Base-by-base conservation (phyloP, 169 alveolate species). In the Plasmodium inui region DNA sequence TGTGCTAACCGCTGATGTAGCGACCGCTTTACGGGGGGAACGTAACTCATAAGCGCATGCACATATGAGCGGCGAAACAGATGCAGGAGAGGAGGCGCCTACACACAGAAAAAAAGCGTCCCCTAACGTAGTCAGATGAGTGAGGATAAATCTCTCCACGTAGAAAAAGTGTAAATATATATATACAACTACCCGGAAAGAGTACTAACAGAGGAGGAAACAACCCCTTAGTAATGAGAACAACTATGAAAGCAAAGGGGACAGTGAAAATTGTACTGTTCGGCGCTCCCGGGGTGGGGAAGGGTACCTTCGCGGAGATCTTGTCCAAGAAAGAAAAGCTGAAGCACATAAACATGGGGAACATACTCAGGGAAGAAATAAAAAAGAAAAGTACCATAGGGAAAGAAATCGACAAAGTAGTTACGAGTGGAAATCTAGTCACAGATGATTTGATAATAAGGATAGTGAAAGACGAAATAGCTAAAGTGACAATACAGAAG, bases 231-330 rank as follows among this genome's bases (percentile, higher is more conserved):
- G 1, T 17, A 2, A 50, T 3, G 1, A 50, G 61, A 50, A 7
- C 5, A 50, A 50, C 19, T 17, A 50, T 50, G 61, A 50, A 67
- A 1, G n/a, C n/a, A 34, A 72, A 39, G 22, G 93, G 53, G 19
- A 14, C 30, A 32, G 37, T 86, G 61, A 74, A 41, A 53, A 86
- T 86, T 44, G 93, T 86, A 3, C 70, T 86, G 34, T 86, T 86
- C 32, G 93, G 93, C 8, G 93, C 93, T 0, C 93, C 93, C 2
- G 93, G 93, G 14, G 93, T 86, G 10, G 93, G 93, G 37, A 86
- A 86, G 70, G 93, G 93, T 3, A 86, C 93, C 32, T 86, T 86
- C 55, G 93, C 93, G 5, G 93, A 86, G 55, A 86, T 86, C 28
- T 44, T 86, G 46, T 57, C 93, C 79, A 78, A 86, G 44, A 86